phyloP scores from a whole-genome alignment of 305 asterid species.

The Fraxinus platypoda region DNA sequence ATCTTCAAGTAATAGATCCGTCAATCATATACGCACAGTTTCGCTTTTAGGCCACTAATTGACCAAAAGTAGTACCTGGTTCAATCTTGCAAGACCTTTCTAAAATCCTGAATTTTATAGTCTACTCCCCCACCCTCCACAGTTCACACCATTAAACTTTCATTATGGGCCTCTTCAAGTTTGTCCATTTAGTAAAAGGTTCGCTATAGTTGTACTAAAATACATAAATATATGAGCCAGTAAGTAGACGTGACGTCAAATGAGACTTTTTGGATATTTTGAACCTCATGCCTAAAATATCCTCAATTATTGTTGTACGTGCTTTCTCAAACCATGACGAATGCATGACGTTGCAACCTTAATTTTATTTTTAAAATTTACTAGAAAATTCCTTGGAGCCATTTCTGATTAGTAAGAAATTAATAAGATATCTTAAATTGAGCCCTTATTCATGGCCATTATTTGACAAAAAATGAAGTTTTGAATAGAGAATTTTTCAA shows the following conservation, averaged over 20 bases:
- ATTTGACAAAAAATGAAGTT: too few species aligned
- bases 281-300: background rate
- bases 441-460: too few species aligned
- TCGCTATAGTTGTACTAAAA: too few species aligned
- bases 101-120: background rate
- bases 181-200: too few species aligned
- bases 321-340: background rate
- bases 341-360: background rate
- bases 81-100: background rate
- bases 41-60: background rate
- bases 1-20: background rate
- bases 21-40: background rate
- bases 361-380: background rate
- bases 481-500: too few species aligned
- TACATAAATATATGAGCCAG: too few species aligned
- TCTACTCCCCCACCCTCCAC: background rate
- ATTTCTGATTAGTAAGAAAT: background rate
- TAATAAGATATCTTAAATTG: background rate
- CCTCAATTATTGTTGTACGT: background rate
- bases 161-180: background rate
- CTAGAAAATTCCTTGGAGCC: background rate
- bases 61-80: background rate
- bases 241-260: too few species aligned
- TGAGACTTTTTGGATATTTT: background rate
- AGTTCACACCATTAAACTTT: background rate